phyloP scores from a whole-genome alignment of 2,329 filamentous ascomycete species.

The Colletotrichum tamarilloi region DNA sequence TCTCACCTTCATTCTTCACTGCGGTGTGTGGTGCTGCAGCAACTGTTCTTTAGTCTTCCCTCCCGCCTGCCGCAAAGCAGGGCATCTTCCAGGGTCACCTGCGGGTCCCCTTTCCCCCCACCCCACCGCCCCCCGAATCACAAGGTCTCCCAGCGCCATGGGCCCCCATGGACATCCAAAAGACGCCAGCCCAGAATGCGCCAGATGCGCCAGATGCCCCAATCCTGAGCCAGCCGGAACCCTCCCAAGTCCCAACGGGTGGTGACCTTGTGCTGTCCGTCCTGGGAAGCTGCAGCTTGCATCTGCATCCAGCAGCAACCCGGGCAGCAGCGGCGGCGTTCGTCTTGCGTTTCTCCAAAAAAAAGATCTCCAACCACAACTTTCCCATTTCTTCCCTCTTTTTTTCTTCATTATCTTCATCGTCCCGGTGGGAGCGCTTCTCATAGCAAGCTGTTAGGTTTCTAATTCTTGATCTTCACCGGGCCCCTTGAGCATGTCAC shows the following conservation, averaged over 20 bases:
- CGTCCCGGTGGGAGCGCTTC: conserved; percentile 2
- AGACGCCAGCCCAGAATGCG: neutral
- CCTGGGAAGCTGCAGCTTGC: conserved; percentile 17
- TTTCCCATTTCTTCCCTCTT: neutral
- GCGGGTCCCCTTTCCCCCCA: neutral
- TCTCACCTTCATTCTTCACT: neutral
- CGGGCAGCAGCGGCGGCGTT: conserved; percentile 46
- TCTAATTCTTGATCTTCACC: neutral
- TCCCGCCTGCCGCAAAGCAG: neutral
- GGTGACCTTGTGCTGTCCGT: neutral
- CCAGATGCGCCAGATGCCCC: neutral
- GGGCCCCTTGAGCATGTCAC: neutral
- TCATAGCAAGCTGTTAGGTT: neutral
- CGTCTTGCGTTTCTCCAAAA: conserved; percentile 39
- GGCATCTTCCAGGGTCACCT: conserved; percentile 12
- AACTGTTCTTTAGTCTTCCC: neutral
- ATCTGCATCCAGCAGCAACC: conserved; percentile 42
- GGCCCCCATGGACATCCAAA: neutral
- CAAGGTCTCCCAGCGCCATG: conserved; percentile 21
- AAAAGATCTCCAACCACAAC: conserved; percentile 7
- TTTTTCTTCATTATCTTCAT: neutral
- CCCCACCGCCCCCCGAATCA: conserved; percentile 13
- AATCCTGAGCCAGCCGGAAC: conserved; percentile 14
- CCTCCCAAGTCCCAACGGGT: neutral
- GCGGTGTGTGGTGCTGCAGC: neutral